These are phyloP conservation scores for Neofusicoccum parvum DNA, from an alignment of 2,329 filamentous ascomycete species.

Conservation along the genomic window DNA sequence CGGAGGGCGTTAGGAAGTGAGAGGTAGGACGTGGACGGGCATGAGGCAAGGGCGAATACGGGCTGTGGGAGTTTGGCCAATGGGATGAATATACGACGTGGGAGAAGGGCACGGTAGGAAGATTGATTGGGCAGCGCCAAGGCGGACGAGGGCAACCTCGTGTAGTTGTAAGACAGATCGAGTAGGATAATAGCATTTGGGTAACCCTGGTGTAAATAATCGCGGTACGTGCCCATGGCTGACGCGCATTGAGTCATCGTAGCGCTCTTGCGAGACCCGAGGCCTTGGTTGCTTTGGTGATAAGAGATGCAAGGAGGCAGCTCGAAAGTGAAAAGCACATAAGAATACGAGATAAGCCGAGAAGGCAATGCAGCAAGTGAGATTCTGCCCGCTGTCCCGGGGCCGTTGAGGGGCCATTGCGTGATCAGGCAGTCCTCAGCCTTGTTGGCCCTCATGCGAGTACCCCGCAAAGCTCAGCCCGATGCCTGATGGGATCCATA, in stretches of 20 bases:
- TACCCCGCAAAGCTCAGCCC: no score
- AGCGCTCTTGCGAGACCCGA: no score
- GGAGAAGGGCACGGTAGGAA: neutral
- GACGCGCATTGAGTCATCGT: no score
- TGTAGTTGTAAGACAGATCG: neutral
- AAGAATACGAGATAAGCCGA: neutral
- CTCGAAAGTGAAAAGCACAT: no score
- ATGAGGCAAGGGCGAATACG: constrained; percentile 14
- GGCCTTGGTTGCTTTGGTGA: no score
- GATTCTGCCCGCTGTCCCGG: neutral
- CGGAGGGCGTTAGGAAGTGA: no score
- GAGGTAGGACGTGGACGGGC: neutral
- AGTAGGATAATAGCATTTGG: neutral
- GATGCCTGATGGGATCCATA: no score
- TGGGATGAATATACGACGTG: neutral
- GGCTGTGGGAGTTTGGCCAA: neutral
- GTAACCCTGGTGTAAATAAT: neutral
- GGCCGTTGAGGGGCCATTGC: neutral
- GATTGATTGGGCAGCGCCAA: neutral
- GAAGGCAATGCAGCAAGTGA: neutral
- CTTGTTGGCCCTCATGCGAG: neutral
- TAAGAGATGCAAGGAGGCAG: no score
- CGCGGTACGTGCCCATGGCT: no score
- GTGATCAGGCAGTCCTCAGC: constrained; percentile 5
- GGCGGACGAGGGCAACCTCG: neutral